These are phyloP conservation scores for Lycium ferocissimum DNA, from an alignment of 257 asterid genomes.

Conservation along the genomic window DNA sequence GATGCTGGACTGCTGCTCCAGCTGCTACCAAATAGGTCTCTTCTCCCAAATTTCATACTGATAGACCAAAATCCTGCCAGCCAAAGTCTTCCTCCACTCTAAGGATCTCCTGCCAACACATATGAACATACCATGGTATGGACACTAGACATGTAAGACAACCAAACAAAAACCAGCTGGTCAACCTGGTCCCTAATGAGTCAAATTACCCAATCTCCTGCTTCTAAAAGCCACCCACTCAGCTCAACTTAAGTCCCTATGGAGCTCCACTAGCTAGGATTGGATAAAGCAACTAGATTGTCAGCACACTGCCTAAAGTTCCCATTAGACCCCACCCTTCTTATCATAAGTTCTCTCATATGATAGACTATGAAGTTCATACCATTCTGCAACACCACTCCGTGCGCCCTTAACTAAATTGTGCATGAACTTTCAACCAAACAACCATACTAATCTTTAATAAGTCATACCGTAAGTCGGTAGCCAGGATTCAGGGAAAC, in stretches of 20 bases:
- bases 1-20: not conserved
- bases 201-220: not conserved
- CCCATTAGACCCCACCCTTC: not conserved
- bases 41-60: not conserved
- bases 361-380: not conserved
- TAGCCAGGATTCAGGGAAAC: not conserved
- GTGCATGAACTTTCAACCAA: not conserved
- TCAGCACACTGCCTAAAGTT: not conserved
- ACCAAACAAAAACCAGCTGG: not conserved
- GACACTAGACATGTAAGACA: not conserved
- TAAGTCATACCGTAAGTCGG: not conserved
- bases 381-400: not conserved
- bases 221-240: not conserved
- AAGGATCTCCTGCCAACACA: not conserved
- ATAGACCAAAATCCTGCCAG: not conserved
- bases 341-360: not conserved
- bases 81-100: not conserved
- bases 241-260: not conserved
- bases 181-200: not conserved
- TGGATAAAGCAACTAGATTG: not conserved
- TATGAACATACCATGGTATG: not conserved
- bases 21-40: not conserved
- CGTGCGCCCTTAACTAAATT: not conserved
- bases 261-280: slow-evolving; percentile 6
- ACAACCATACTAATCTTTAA: not conserved